These are phyloP conservation scores for Hamamelis virginiana DNA, from an alignment of 164 flowering plant species.

Conservation along the genomic window DNA sequence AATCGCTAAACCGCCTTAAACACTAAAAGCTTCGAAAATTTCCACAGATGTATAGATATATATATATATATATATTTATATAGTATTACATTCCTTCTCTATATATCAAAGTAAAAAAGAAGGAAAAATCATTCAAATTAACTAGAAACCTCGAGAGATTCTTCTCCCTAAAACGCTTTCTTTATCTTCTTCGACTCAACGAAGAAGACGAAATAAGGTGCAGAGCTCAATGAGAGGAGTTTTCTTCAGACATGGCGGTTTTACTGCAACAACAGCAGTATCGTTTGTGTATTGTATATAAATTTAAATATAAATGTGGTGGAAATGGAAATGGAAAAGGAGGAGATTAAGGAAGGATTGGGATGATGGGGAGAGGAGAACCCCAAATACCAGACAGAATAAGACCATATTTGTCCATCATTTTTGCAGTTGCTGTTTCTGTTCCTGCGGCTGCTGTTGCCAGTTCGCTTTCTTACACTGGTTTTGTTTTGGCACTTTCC, in stretches of 20 bases:
- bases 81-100: too few species aligned
- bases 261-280: not conserved
- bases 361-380: slow-evolving; percentile 9
- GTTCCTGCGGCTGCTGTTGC: not conserved
- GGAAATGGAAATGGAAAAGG: not conserved
- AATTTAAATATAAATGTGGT: not conserved
- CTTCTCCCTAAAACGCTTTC: not conserved
- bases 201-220: not conserved
- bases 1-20: not conserved
- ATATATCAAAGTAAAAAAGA: too few species aligned
- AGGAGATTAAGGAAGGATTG: not conserved
- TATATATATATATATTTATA: too few species aligned
- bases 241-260: not conserved
- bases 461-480: not conserved
- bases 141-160: not conserved
- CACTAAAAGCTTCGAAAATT: not conserved
- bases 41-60: too few species aligned
- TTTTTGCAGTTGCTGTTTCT: slow-evolving; percentile 3
- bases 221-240: not conserved
- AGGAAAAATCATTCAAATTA: too few species aligned
- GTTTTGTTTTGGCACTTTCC: not conserved
- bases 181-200: not conserved
- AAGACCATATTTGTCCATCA: slow-evolving; percentile 17
- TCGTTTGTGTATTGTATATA: not conserved
- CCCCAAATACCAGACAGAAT: slow-evolving; percentile 24